Base-by-base conservation (phyloP, 176 grass and related monocot genomes). In the Ensete ventricosum region DNA sequence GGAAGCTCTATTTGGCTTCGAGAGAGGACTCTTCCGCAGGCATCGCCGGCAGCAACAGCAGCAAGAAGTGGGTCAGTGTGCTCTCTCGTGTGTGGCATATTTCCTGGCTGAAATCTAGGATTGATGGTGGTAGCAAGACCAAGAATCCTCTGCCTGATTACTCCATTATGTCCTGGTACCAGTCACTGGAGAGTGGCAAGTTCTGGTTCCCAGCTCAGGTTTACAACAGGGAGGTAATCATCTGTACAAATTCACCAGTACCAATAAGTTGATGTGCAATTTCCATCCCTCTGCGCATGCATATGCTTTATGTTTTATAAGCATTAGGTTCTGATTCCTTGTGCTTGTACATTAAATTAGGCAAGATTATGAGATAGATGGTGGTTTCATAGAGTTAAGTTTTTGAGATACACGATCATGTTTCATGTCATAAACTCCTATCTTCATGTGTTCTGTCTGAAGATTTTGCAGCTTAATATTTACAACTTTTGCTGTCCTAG, bases 141-240 rank as follows among this genome's bases (percentile, higher is more conserved):
- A 63, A 55, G 3, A 78, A 76, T 62, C 75, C 83, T 72, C 77
- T 79, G 74, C 82, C 83, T n/a, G 90, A 89, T 48, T 77, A 88
- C 77, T 91, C 94, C 27, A 10, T 93, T 54, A 91, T 93, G 94
- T 86, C 90, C 19, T 83, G 85, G 82, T 97, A 93, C 26, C 81
- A 90, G n/a, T 84, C 88, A 76, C 69, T 97, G 77, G 87, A 97
- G 75, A 93, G 74, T 58, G 90, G 90, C 82, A 90, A 85, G 67
- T 87, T 97, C 54, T 93, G 88, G 90, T 93, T 97, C 74, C 94
- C 94, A 17, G 90, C 90, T 62, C 94, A 97, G 64, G 90, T 97
- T 55, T 97, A 97, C 88, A 97, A 97, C 77, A 85, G 94, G 67
- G 94, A 97, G 94, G 94, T 97, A 86, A 74, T 64, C 14, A 71